phyloP scores from a whole-genome alignment of 73 alveolate species.

The Loxodes magnus region DNA sequence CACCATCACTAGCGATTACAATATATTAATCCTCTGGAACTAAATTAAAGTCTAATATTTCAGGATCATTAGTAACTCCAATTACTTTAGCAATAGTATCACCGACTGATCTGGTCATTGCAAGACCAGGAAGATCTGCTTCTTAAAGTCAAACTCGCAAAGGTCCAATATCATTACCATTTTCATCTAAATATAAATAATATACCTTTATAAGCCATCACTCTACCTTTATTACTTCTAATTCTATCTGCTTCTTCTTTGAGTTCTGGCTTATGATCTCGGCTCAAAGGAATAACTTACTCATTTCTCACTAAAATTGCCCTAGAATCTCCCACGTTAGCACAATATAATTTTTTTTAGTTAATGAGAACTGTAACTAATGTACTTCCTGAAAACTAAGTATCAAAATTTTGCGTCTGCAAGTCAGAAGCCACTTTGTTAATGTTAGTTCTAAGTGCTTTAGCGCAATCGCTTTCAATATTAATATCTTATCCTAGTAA shows the following conservation, averaged over 20 bases:
- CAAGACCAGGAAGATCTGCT: conserved; percentile 35
- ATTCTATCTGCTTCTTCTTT: conserved; percentile 61
- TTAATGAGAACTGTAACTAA: background rate
- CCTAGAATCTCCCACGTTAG: conserved; percentile 48
- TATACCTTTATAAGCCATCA: conserved; percentile 41
- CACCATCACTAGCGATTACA: conserved; percentile 42
- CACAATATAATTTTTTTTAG: conserved; percentile 22
- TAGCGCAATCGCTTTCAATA: background rate
- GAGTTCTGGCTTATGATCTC: conserved; percentile 69
- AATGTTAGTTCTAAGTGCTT: background rate
- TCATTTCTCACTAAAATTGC: conserved; percentile 26
- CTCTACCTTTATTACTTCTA: conserved; percentile 52
- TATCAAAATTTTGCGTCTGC: background rate
- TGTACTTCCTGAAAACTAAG: conserved; percentile 1
- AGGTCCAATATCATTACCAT: conserved; percentile 31
- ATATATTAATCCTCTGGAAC: conserved; percentile 24
- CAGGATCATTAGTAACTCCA: conserved; percentile 34
- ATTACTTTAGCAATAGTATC: conserved; percentile 23
- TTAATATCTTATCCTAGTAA: background rate
- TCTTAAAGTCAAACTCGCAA: conserved; percentile 28
- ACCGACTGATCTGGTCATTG: conserved; percentile 43
- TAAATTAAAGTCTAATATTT: conserved; percentile 14
- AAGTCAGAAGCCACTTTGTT: background rate
- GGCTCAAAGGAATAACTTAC: conserved; percentile 40
- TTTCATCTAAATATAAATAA: conserved; percentile 13